Evolutionary conservation across 257 asterid genomes (phyloP), one percentile per base, ranked within the genome.

Genomic region (Datura wrightii): DNA sequence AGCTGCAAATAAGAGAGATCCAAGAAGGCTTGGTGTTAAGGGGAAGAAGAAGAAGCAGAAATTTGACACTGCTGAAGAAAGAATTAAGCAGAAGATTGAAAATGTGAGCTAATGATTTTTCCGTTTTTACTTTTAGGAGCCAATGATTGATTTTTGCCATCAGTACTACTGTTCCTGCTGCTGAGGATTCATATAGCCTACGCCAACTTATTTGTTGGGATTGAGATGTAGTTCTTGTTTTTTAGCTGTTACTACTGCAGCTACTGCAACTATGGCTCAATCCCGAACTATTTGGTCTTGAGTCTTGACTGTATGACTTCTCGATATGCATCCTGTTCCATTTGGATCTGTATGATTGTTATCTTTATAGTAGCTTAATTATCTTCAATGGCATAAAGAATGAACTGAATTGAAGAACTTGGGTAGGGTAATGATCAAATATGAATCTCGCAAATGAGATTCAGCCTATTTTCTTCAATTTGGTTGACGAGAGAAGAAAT

Each of bases 1-100:
- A 87, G 90, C 92, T 66, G 95, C 98, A 72, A 96, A 96, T 88
- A 94, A 88, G 89, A 91, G 91, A 88, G 99, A 93, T 85, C 98
- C 98, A 13, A 91, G 98, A 89, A 87, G 93, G 87, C 93, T 94
- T 83, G 91, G 93, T 80, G 89, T 88, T 53, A 92, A 91, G 85
- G 95, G 97, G 67, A 90, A 84, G 76, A 93, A 86, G 86, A 90
- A 84, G 86, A 90, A 90, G 85, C 94, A 91, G 82, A 92, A 84
- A 87, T 96, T 96, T 85, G 91, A 93, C 39, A 90, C 88, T 90
- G 95, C 95, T 67, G 98, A 93, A 89, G 99, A 96, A 85, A 92
- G 94, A 90, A 93, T 96, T 83, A 93, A 92, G 82, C 84, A 91
- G 90, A 96, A 92, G 85, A 93, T 96, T 82, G 92, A 96, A 86